phyloP scores from a whole-genome alignment of 805 yeast genomes.

The Starmerella tilneyi region DNA sequence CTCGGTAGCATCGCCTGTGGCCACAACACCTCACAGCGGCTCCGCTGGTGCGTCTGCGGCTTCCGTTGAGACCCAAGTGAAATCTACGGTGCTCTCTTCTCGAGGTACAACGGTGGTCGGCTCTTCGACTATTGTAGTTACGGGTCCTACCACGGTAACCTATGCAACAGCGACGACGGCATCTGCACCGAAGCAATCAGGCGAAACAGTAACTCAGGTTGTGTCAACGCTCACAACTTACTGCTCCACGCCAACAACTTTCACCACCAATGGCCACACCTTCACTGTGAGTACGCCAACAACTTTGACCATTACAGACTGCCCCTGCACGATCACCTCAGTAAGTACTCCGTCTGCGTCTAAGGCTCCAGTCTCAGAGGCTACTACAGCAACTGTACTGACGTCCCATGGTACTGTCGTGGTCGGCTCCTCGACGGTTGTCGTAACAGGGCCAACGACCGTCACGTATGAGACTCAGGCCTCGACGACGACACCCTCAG shows the following conservation, averaged over 20 bases:
- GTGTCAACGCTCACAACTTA: conserved; percentile 11
- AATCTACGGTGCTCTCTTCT: neutral
- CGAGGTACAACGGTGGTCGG: neutral
- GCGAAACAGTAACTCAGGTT: neutral
- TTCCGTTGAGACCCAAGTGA: too few species aligned
- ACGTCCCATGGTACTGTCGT: neutral
- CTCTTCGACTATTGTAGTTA: neutral
- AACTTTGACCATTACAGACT: conserved; percentile 56
- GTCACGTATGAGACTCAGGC: neutral
- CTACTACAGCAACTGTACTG: neutral
- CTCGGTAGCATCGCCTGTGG: neutral
- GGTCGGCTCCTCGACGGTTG: neutral
- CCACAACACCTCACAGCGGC: neutral
- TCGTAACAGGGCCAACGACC: neutral
- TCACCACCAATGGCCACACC: conserved; percentile 51
- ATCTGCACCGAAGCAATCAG: too few species aligned
- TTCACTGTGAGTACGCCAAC: conserved; percentile 62
- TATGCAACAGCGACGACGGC: neutral
- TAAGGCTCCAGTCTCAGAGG: neutral
- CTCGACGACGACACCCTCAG: neutral
- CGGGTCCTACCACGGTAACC: conserved; percentile 1
- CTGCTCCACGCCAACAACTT: conserved; percentile 59
- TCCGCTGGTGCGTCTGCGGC: too few species aligned
- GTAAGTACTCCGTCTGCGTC: neutral
- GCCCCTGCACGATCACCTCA: conserved; percentile 15